Base-by-base conservation (phyloP, 2,329 filamentous ascomycete species). In the Orbilia oligospora region DNA sequence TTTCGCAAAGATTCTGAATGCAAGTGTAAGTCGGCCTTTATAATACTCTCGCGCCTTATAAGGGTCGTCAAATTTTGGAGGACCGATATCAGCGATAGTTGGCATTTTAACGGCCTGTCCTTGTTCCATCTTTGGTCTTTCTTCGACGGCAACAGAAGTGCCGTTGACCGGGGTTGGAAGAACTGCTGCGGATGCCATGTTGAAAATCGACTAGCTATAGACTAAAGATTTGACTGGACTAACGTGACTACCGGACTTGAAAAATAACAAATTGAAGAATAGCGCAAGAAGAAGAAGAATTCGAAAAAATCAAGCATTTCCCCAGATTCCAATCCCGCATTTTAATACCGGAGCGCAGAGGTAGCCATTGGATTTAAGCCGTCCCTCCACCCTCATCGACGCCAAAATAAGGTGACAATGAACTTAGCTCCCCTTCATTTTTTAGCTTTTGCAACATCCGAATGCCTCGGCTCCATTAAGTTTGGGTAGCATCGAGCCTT, bases 1-100 rank as follows among this genome's bases (percentile, higher is more conserved):
- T 81, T 89, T 88, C 30, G 87, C 88, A 76, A 90, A 90, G 66
- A 90, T 87, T 24, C 88, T 87, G 83, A 89, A 89, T 1, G 87
- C 88, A 18, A 88, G 85, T 0, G 87, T 87, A 5, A 90, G 84
- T 24, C 87, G 85, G 27, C 87, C 86, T 81, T 89, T 89, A 44
- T 89, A 84, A 78, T 88, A 88, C 64, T 87, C 85, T 24, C 88
- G 38, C 14, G 75, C 75, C 55, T 78, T 78, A 46, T 78, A 78
- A 8, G 63, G 75, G 27, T 78, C 75, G 24, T 68, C 75, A 18
- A 78, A 78, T 51, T 72, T 72, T 6, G 75, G 75, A 48, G 55
- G 63, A 8, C 75, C 75, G 30, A 68, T 49, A 30, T 78, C 75
- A 10, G 75, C 53, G 8, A 64, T 46, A 5, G 51, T 61, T 12